A percentile compares a stretch with the other conserved stretches of the same genome.
Conservation (phyloP, 257 asterid genomes). For the Oldenlandia corymbosa region DNA sequence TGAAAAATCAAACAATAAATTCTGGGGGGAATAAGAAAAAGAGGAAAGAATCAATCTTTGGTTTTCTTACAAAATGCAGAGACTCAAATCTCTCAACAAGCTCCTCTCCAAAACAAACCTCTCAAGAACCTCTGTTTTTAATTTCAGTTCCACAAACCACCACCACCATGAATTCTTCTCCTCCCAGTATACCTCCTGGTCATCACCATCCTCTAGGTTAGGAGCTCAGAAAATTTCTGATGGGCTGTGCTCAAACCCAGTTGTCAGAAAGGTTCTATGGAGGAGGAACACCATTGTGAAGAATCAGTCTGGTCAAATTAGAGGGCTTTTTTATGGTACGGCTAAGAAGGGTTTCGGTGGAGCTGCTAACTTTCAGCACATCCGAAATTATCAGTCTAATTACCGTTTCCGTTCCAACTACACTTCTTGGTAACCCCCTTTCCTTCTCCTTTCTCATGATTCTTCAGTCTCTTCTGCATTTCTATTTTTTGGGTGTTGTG, state of each 20-base stretch:
- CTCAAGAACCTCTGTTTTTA: conserved; percentile 9
- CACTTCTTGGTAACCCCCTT: conserved; percentile 18
- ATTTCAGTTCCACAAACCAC: background rate
- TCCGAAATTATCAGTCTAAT: conserved; percentile 13
- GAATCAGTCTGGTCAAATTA: conserved; percentile 9
- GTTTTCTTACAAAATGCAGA: conserved; percentile 10
- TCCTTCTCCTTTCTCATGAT: background rate
- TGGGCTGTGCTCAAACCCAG: conserved; percentile 20
- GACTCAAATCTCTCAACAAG: conserved; percentile 10
- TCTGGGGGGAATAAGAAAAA: no score
- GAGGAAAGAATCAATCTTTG: no score
- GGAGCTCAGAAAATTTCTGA: conserved; percentile 7
- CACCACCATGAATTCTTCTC: no score
- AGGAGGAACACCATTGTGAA: background rate
- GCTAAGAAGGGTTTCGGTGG: conserved; percentile 11
- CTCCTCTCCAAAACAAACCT: conserved; percentile 17
- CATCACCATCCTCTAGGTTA: background rate
- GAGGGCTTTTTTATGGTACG: conserved; percentile 5
- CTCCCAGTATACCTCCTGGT: no score
- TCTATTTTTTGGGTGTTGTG: background rate
- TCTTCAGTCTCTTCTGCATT: background rate
- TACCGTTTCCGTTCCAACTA: conserved; percentile 6
- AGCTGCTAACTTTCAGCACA: no score
- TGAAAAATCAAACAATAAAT: no score
- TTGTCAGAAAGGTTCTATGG: conserved; percentile 8